Conservation (phyloP, 176 grass and related monocot species). For the Raddia guianensis region DNA sequence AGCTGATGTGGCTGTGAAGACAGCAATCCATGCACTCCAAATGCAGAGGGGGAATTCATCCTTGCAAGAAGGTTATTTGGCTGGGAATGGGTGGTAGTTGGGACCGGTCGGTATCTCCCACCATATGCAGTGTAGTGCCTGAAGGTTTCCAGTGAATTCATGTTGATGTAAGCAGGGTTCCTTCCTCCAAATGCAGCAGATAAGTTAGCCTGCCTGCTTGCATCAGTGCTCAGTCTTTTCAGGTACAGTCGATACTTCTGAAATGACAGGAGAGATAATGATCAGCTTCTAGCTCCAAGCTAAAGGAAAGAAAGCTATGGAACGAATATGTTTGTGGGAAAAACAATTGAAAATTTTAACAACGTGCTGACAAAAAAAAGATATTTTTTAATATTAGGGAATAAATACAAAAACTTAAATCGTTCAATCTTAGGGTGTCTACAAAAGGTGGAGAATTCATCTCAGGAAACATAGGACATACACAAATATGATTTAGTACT, state of each 20-base stretch:
- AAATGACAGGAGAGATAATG: slow-evolving; percentile 33
- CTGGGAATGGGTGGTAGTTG: slow-evolving; percentile 43
- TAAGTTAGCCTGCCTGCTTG: slow-evolving; percentile 61
- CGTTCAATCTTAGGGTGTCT: background rate
- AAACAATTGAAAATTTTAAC: background rate
- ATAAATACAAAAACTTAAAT: background rate
- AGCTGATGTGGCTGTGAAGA: slow-evolving; percentile 51
- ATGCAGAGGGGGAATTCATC: slow-evolving; percentile 62
- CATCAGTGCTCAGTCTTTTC: slow-evolving; percentile 68
- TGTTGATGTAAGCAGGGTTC: slow-evolving; percentile 57
- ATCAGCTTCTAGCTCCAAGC: slow-evolving; percentile 28
- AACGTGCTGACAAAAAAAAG: background rate
- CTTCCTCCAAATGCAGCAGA: slow-evolving; percentile 62
- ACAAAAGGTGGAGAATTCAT: background rate
- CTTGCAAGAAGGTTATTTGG: slow-evolving; percentile 50
- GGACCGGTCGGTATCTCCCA: slow-evolving; percentile 61
- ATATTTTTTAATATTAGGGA: slow-evolving; percentile 18
- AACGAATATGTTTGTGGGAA: background rate
- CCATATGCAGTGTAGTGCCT: slow-evolving; percentile 64
- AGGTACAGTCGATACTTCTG: slow-evolving; percentile 95
- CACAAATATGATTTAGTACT: background rate
- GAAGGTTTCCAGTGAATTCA: slow-evolving; percentile 68
- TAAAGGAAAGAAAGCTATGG: background rate
- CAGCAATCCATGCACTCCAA: slow-evolving; percentile 61
- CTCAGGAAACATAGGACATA: background rate